Base-by-base conservation (phyloP, 148 eudicot species). In the Tetragonia tetragonoides region DNA sequence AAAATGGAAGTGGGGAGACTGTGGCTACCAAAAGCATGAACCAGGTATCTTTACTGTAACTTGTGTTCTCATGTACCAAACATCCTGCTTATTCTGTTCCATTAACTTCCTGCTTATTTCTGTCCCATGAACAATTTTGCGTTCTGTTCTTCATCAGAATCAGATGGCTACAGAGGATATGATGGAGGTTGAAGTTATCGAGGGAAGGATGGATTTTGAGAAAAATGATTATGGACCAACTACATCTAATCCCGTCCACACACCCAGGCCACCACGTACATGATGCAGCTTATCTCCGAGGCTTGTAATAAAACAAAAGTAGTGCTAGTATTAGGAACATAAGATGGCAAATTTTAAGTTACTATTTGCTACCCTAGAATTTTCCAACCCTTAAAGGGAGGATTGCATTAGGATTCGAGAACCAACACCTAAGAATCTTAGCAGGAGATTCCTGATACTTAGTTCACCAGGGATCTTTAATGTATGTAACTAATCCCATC, bases 181-280 rank as follows among this genome's bases (percentile, higher is more conserved):
- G 11, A 23, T 68, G 37, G 75, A 61, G 66, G 72, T 69, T 14
- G 84, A 70, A 8, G 24, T 65, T 23, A 65, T 63, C 6, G 78
- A 77, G 60, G 81, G 81, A 14, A 75, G 83, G 66, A 73, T 79
- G 86, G 87, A 82, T 56, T 42, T 87, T 28, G 85, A 87, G 78
- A 79, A 41, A 39, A 83, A 86, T 40, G 91, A 88, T 56, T 88
- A 88, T 81, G 78, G 82, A 65, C 82, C 84, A 11, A 77, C 91
- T 0, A 81, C 85, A 44, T 78, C 91, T 10, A 88, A 88, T 74
- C 87, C 84, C 23, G 71, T 57, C 47, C 91, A 88, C 74, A 86
- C 89, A 51, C 91, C 91, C 37, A 81, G 49, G 73, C 88, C 85
- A 67, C 89, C 87, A 38, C 79, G 59, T 68, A 42, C 23, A 14